Conservation (phyloP, 176 grass and related monocot species). For the Thinopyrum elongatum region DNA sequence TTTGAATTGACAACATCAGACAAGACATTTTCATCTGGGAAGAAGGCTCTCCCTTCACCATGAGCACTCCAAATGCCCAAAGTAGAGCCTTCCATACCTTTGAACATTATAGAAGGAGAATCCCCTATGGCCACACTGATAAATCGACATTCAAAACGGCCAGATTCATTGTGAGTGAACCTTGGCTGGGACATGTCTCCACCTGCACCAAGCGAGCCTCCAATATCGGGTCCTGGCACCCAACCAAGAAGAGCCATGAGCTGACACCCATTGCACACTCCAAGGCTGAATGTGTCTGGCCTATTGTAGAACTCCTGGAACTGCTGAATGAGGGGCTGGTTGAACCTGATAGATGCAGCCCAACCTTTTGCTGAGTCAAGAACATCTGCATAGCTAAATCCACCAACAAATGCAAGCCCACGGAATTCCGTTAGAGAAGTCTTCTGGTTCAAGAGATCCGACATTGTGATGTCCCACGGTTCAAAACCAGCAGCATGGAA, state of each 20-base stretch:
- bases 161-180: conserved; percentile 95
- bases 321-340: conserved; percentile 64
- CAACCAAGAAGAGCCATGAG: conserved; percentile 98
- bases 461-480: conserved; percentile 94
- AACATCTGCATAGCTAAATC: conserved; percentile 91
- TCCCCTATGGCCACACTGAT: conserved; percentile 61
- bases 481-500: conserved; percentile 90
- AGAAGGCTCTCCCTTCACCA: conserved; percentile 80
- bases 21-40: conserved; percentile 60
- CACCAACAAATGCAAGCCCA: conserved; percentile 90
- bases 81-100: conserved; percentile 83
- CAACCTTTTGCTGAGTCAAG: conserved; percentile 90
- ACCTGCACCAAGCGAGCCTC: conserved; percentile 52
- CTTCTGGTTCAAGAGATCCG: conserved; percentile 55
- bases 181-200: conserved; percentile 81
- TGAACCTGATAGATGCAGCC: conserved; percentile 92
- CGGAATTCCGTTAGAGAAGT: conserved; percentile 55
- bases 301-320: conserved; percentile 84
- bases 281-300: conserved; percentile 87
- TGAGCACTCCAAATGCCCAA: conserved; percentile 85
- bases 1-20: conserved; percentile 51
- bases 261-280: conserved; percentile 92
- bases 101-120: conserved; percentile 83
- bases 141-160: conserved; percentile 82
- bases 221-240: conserved; percentile 70